Conservation (phyloP, 345 rosid species). For the Brassica cretica region DNA sequence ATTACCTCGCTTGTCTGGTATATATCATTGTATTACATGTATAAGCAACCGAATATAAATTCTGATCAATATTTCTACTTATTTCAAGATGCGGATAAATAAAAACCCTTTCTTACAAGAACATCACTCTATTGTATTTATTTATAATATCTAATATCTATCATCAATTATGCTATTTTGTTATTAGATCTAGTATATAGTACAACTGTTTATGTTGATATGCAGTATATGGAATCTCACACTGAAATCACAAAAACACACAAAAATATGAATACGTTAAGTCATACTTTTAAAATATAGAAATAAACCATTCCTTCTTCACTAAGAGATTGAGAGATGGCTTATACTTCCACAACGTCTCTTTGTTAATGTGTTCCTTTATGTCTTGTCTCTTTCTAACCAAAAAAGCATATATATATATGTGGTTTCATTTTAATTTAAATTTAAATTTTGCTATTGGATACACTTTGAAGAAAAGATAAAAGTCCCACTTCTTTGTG, state of each 20-base stretch:
- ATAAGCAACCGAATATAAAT: no score
- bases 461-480: conserved; percentile 33
- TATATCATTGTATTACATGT: background rate
- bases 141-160: background rate
- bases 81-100: background rate
- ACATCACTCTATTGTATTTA: background rate
- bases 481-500: conserved; percentile 31
- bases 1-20: background rate
- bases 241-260: background rate
- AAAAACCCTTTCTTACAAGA: background rate
- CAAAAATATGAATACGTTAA: background rate
- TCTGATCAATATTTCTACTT: background rate
- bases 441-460: conserved; percentile 26
- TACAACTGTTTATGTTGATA: background rate
- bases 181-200: background rate
- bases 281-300: background rate
- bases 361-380: conserved; percentile 32
- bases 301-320: conserved; percentile 35
- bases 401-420: conserved; percentile 23
- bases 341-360: conserved; percentile 28
- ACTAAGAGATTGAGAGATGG: conserved; percentile 38
- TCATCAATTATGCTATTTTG: background rate
- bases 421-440: conserved; percentile 29
- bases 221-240: background rate
- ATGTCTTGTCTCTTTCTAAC: conserved; percentile 39